Conservation (phyloP, 2,329 filamentous ascomycete species). For the Nemania diffusa region DNA sequence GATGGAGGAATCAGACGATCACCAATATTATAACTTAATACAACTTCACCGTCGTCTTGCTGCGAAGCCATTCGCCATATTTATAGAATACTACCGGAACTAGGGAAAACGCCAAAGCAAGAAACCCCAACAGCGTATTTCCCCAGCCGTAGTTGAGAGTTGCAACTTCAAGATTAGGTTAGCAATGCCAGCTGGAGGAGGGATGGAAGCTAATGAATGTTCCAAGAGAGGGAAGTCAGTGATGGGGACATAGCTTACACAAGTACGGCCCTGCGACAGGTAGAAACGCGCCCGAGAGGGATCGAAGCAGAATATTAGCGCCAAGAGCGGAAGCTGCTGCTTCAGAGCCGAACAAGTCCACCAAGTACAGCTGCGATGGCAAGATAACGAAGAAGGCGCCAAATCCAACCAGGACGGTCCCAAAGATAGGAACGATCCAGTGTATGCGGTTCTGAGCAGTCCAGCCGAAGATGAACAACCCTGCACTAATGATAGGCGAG, state of each 20-base stretch:
- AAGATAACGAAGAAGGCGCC: constrained; percentile 19
- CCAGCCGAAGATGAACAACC: constrained; percentile 16
- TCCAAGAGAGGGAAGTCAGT: too few species aligned
- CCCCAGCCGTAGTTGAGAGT: constrained; percentile 22
- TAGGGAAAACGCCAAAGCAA: constrained; percentile 9
- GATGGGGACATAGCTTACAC: too few species aligned
- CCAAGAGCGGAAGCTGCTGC: constrained; percentile 26
- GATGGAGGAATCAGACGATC: too few species aligned
- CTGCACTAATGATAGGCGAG: constrained; percentile 15
- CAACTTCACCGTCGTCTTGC: too few species aligned
- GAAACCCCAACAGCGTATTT: constrained; percentile 22
- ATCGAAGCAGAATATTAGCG: constrained; percentile 20
- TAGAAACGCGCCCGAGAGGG: constrained; percentile 23
- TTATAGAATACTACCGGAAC: constrained; percentile 21
- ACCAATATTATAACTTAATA: too few species aligned
- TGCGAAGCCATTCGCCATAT: constrained; percentile 1
- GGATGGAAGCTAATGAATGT: too few species aligned
- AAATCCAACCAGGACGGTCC: constrained; percentile 23
- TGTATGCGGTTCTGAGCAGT: constrained; percentile 18
- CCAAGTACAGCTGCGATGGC: constrained; percentile 16
- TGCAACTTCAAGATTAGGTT: too few species aligned
- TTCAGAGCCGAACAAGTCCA: constrained; percentile 25
- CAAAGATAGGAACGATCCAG: constrained; percentile 28
- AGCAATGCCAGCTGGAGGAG: too few species aligned
- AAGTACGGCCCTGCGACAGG: constrained; percentile 16